Evolutionary conservation across 1,284 basidiomycete genomes (phyloP).

Genomic region (Sporisorium iseilematis-ciliati): DNA sequence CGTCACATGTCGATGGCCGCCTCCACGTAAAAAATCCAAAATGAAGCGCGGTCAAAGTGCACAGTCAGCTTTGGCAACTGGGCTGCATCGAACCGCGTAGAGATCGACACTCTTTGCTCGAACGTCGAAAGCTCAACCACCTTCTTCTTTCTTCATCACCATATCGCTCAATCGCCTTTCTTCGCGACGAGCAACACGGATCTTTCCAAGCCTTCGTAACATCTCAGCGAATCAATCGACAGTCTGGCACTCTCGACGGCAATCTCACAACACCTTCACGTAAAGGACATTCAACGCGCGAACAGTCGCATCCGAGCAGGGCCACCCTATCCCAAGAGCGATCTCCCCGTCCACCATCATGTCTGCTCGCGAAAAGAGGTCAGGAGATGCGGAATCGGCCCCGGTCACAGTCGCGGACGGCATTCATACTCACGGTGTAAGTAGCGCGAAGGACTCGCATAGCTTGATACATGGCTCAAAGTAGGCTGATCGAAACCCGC

Average conservation of each 20-base stretch:
- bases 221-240: background rate
- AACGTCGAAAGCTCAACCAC: slow-evolving; percentile 4
- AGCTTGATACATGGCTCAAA: background rate
- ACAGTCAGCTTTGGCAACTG: slow-evolving; percentile 11
- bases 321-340: background rate
- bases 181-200: background rate
- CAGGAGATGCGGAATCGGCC: slow-evolving; percentile 40
- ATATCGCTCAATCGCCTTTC: too few relatives aligned
- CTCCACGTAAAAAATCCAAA: slow-evolving; percentile 6
- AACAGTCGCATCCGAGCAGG: background rate
- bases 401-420: slow-evolving; percentile 37
- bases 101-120: slow-evolving; percentile 3
- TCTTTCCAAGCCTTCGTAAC: background rate
- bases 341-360: slow-evolving; percentile 3
- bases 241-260: background rate
- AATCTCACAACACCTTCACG: background rate
- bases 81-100: slow-evolving; percentile 3
- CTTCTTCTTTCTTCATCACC: background rate
- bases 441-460: background rate
- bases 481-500: background rate
- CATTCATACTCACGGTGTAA: slow-evolving; percentile 38
- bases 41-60: slow-evolving; percentile 8
- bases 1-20: slow-evolving; percentile 9
- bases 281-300: background rate
- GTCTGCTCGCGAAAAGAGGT: slow-evolving; percentile 37